These are phyloP conservation scores for Tulasnella sp. DNA, from an alignment of 768 basidiomycete species.

Conservation along the genomic window DNA sequence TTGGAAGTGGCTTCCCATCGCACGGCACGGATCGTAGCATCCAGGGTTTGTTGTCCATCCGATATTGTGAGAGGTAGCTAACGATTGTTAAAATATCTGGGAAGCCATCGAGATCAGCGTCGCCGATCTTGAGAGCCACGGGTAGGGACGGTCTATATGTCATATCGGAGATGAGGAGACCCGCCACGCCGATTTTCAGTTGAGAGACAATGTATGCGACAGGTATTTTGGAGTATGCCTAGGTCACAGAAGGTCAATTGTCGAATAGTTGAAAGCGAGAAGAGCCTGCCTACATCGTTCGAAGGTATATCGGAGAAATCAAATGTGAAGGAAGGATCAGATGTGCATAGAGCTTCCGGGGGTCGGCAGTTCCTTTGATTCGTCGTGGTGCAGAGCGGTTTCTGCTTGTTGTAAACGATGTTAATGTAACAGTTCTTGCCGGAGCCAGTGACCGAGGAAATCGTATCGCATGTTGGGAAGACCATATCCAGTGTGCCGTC, in stretches of 20 bases:
- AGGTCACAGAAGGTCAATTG: neutral
- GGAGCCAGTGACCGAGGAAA: conserved; percentile 57
- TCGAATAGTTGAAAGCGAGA: too few relatives aligned
- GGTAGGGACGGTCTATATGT: conserved; percentile 59
- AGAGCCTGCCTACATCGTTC: neutral
- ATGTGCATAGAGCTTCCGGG: conserved; percentile 69
- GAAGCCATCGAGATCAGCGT: conserved; percentile 88
- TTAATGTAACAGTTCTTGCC: conserved; percentile 75
- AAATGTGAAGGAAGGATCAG: conserved; percentile 73
- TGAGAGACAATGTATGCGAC: neutral
- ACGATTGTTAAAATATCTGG: conserved; percentile 69
- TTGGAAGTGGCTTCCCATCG: conserved; percentile 17
- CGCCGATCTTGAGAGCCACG: conserved; percentile 70
- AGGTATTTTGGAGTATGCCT: neutral
- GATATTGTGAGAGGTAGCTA: neutral
- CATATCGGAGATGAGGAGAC: conserved; percentile 61
- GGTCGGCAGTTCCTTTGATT: conserved; percentile 53
- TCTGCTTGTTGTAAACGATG: conserved; percentile 87
- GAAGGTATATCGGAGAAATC: conserved; percentile 38
- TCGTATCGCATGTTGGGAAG: conserved; percentile 68
- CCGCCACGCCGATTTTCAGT: neutral
- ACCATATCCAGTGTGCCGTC: conserved; percentile 96
- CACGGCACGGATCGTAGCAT: conserved; percentile 59
- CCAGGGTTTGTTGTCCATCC: conserved; percentile 36
- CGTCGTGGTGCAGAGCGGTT: conserved; percentile 60